Conservation (phyloP, 768 basidiomycete species). For the Coprinopsis cinerea region DNA sequence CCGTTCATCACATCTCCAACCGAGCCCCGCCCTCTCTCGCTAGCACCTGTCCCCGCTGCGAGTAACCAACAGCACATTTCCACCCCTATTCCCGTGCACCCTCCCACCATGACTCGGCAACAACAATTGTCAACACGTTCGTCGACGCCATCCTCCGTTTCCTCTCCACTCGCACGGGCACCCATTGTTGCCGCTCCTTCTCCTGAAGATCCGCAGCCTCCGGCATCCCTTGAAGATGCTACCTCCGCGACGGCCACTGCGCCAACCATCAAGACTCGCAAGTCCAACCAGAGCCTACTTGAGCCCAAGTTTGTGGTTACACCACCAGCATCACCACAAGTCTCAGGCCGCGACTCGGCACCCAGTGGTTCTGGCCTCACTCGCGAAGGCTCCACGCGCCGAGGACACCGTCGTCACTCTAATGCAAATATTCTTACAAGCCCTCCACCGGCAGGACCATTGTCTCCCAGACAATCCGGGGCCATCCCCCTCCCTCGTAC, state of each 20-base stretch:
- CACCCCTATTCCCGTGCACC: conserved; percentile 15
- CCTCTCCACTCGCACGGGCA: conserved; percentile 78
- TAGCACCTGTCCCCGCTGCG: conserved; percentile 22
- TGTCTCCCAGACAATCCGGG: conserved; percentile 85
- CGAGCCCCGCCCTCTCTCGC: conserved; percentile 21
- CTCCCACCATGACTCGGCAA: conserved; percentile 31
- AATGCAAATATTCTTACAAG: conserved; percentile 58
- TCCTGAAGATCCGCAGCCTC: conserved; percentile 55
- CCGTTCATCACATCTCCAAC: conserved; percentile 26
- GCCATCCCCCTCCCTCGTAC: conserved; percentile 72
- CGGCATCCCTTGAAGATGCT: conserved; percentile 60
- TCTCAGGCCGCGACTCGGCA: conserved; percentile 37
- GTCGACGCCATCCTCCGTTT: conserved; percentile 84
- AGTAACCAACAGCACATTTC: background rate
- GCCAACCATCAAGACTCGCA: conserved; percentile 51
- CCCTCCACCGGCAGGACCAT: conserved; percentile 56
- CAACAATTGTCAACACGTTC: conserved; percentile 63
- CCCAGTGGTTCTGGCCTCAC: conserved; percentile 23
- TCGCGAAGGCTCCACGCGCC: conserved; percentile 45
- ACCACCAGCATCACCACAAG: conserved; percentile 70
- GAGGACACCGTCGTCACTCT: conserved; percentile 67
- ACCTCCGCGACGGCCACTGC: conserved; percentile 3
- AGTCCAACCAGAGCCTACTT: conserved; percentile 59
- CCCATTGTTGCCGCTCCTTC: conserved; percentile 71
- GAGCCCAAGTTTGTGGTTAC: conserved; percentile 64